Base-by-base conservation (phyloP, 1,139 yeast genomes). In the Protomyces inundatus region DNA sequence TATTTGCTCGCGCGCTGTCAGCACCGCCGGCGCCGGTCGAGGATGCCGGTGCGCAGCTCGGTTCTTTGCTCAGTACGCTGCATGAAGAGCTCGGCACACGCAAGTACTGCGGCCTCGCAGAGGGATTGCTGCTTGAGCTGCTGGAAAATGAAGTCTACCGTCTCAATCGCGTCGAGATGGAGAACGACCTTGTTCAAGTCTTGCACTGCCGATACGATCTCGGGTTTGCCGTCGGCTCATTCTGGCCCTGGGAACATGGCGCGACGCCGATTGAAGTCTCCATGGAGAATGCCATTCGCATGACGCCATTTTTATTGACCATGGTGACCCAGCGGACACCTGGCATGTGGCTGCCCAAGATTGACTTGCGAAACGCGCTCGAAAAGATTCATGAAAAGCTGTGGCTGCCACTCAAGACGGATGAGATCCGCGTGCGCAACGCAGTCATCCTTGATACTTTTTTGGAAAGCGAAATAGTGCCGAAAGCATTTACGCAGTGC, bases 141-240 rank as follows among this genome's bases (percentile, higher is more conserved):
- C 77, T 86, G 0, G 87, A 90, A 69, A 78, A 78, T 16, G 78
- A 82, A 23, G 75, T 90, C 34, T 76, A 84, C 4, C 71, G 76
- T 0, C 75, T 81, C 35, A 76, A 80, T 6, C 76, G 81, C 70
- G 70, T 72, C 1, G 80, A 78, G 6, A 73, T 76, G 48, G 85
- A 86, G 66, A 76, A 79, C 54, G 90, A 90, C 63, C 74, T 89
- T 61, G 77, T 88, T 7, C 98, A 93, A 70, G 79, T 90, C 40
- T 76, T 93, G 32, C 81, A 84, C 67, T 93, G 98, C 73, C 80
- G 89, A 10, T 90, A 86, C 70, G 95, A 89, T 53, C 80, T 88
- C 65, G 77, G 80, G 1, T 76, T 90, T 2, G 77, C 85, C 0
- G 79, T 84, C 32, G 90, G 85, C 30, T 79, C 79, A 5, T 83